Evolutionary conservation across 2,329 filamentous ascomycete species (phyloP), one percentile per base, ranked within the genome.

Genomic region (Pseudocercospora crystallina): DNA sequence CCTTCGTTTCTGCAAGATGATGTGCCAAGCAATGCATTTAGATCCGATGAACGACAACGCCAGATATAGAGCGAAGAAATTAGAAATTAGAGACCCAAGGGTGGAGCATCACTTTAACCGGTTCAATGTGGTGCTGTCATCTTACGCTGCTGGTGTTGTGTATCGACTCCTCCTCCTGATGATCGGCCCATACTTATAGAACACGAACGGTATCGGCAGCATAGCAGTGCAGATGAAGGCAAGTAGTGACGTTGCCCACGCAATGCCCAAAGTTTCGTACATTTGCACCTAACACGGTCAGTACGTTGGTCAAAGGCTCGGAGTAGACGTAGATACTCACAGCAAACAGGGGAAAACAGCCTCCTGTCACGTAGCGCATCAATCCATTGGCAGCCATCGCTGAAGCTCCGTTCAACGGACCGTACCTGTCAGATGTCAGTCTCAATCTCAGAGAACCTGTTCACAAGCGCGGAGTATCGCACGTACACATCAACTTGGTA

Each of bases 331-430:
- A 39, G 17, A 37, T 31, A 42, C 46, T 49, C 8, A 53, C 35
- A 29, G 36, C 49, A 11, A 54, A 41, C 13, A 59, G 44, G 12
- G 56, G 58, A 37, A 57, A 57, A 14, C 51, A 54, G 5, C 31
- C 53, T 26, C 52, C 52, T 20, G 53, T 29, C 20, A 47, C 37
- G 15, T 62, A 54, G 31, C 54, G 35, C 43, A 39, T 0, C 9
- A 86, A 68, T 1, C 78, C 76, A 53, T 84, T 85, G 1, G 83
- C 83, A 5, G 79, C 81, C 42, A 80, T 70, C 0, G 81, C 81
- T 51, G 78, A 83, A 0, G 83, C 82, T 0, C 82, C 76, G 8
- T 79, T 76, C 11, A 73, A 69, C 0, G 78, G 74, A 2, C 78
- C 73, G 58, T 83, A 54, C 20, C 20, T 26, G 20, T 26, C 20